Conservation (phyloP, 352 stramenopile species). For the Phytophthora aleatoria region DNA sequence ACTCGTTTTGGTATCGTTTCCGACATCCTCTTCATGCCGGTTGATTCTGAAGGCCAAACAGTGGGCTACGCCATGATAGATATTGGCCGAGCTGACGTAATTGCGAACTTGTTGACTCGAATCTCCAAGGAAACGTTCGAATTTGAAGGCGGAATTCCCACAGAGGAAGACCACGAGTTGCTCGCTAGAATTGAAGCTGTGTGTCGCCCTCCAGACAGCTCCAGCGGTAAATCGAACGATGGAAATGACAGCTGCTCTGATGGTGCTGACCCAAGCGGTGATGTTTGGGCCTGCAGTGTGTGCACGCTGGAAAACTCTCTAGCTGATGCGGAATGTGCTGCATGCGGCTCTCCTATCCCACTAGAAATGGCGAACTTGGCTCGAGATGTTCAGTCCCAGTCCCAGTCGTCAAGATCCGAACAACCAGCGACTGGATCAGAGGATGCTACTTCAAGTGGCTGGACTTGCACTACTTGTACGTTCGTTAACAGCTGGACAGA, state of each 20-base stretch:
- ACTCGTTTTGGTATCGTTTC: constrained; percentile 68
- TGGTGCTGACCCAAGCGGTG: constrained; percentile 26
- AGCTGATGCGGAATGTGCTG: constrained; percentile 60
- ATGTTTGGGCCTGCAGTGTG: constrained; percentile 63
- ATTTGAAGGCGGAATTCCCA: constrained; percentile 60
- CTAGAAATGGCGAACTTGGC: constrained; percentile 42
- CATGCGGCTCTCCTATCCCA: constrained; percentile 66
- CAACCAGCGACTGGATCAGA: constrained; percentile 1
- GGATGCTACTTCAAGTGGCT: constrained; percentile 33
- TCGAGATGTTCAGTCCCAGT: constrained; percentile 28
- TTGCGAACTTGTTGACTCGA: constrained; percentile 49
- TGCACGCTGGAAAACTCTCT: constrained; percentile 77
- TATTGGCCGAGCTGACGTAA: constrained; percentile 68
- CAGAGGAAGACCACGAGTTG: constrained; percentile 47
- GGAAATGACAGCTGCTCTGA: constrained; percentile 16
- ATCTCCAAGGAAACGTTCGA: constrained; percentile 55
- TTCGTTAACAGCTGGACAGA: constrained; percentile 68
- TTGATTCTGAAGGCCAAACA: constrained; percentile 51
- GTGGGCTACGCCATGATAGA: constrained; percentile 71
- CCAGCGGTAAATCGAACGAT: constrained; percentile 19
- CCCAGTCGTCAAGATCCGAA: constrained; percentile 13
- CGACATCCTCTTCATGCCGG: constrained; percentile 61
- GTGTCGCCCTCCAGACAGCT: constrained; percentile 18
- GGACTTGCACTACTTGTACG: constrained; percentile 68
- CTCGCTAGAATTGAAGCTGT: constrained; percentile 40